These are phyloP conservation scores for Mortierella sp. DNA, from an alignment of 371 early-diverging fungal species.

Conservation along the genomic window DNA sequence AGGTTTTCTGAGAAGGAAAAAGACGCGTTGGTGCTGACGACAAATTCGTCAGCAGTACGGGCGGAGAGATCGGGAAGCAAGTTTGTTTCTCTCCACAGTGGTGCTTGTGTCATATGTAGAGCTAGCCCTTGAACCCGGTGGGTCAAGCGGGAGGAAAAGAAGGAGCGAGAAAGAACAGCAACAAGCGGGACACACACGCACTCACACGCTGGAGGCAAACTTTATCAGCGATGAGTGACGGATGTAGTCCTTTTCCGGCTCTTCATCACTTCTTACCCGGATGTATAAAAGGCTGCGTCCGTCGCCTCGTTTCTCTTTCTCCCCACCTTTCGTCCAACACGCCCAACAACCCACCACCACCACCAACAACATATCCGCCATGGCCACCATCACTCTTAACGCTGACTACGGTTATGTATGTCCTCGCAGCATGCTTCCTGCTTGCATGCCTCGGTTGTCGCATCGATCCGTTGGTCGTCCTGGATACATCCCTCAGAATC, in stretches of 20 bases:
- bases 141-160: neutral
- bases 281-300: neutral
- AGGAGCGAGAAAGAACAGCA: neutral
- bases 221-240: neutral
- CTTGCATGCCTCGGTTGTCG: neutral
- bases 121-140: neutral
- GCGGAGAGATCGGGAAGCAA: constrained; percentile 7
- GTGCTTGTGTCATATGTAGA: too few relatives aligned
- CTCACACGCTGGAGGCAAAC: neutral
- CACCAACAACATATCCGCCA: constrained; percentile 22
- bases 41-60: constrained; percentile 13
- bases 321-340: neutral
- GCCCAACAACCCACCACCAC: neutral
- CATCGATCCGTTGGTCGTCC: neutral
- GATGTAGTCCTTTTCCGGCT: neutral
- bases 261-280: neutral
- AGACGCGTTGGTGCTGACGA: constrained; percentile 31
- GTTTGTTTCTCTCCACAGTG: neutral
- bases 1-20: neutral
- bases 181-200: neutral
- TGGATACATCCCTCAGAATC: neutral
- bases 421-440: neutral
- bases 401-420: constrained; percentile 74
- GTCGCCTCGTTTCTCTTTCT: neutral
- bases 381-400: constrained; percentile 64